Percentiles rank a stretch among this genome's conserved stretches.
These are phyloP conservation scores for Penicillium sp. DNA, from an alignment of 2,329 filamentous ascomycete genomes.

Conservation along the genomic window DNA sequence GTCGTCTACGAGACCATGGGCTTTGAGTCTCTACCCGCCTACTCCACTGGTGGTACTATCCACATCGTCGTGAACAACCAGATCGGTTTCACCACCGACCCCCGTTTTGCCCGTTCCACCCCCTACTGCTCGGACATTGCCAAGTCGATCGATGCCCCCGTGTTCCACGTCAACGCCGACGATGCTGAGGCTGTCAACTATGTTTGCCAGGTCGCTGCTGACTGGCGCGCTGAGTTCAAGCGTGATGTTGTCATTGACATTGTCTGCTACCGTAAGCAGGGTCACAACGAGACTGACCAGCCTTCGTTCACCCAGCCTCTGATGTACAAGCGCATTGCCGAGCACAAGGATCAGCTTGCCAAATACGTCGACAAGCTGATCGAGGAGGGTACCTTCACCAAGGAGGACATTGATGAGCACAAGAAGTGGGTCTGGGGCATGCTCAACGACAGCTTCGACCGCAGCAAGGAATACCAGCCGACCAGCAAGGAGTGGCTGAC, in stretches of 20 bases:
- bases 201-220: constrained; percentile 91
- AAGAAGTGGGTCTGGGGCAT: constrained; percentile 99
- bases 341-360: constrained; percentile 78
- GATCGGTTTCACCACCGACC: constrained; percentile 98
- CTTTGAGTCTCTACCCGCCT: constrained; percentile 91
- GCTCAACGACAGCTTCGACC: constrained; percentile 94
- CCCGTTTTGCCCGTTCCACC: constrained; percentile 92
- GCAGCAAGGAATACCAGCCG: constrained; percentile 95
- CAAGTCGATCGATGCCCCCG: constrained; percentile 95
- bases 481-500: constrained; percentile 98
- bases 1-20: constrained; percentile 98
- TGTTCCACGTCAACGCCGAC: constrained; percentile 99
- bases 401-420: constrained; percentile 97
- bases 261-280: constrained; percentile 98
- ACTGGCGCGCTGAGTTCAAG: constrained; percentile 98
- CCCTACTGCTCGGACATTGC: constrained; percentile 99
- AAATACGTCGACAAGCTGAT: constrained; percentile 89
- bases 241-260: constrained; percentile 97
- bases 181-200: constrained; percentile 98
- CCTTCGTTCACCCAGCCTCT: constrained; percentile 98
- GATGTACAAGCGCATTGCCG: constrained; percentile 97
- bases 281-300: constrained; percentile 99
- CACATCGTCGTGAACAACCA: constrained; percentile 99
- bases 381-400: constrained; percentile 88
- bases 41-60: constrained; percentile 95